Conservation (phyloP, 2,329 filamentous ascomycete genomes). For the Beauveria medogensis region DNA sequence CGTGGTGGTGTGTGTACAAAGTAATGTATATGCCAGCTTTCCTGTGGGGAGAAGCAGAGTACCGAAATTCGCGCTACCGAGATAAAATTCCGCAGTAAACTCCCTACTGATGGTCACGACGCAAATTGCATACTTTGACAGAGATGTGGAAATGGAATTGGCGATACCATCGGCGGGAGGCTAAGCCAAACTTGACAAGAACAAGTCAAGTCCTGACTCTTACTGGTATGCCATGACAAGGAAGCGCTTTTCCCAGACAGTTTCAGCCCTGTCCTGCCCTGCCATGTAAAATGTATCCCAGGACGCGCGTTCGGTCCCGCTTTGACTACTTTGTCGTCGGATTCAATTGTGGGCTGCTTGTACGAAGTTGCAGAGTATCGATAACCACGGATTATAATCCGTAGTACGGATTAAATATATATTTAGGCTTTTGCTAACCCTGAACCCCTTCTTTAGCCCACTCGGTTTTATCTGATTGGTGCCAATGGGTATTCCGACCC, state of each 20-base stretch:
- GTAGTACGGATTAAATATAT: too few species aligned
- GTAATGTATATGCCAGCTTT: too few species aligned
- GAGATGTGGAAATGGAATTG: too few species aligned
- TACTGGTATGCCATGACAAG: not conserved
- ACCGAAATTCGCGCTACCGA: too few species aligned
- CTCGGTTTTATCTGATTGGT: not conserved
- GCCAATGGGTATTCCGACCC: too few species aligned
- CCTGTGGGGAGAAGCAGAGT: too few species aligned
- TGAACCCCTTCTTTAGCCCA: not conserved
- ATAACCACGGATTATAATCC: too few species aligned
- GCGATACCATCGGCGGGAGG: not conserved
- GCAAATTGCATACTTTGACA: too few species aligned
- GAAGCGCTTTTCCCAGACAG: not conserved
- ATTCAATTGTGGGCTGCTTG: not conserved
- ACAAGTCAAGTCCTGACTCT: not conserved
- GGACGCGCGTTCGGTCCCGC: conserved; percentile 1
- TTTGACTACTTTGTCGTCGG: not conserved
- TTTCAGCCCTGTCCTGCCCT: not conserved
- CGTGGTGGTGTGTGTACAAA: too few species aligned
- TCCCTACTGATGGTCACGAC: too few species aligned
- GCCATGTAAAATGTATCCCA: not conserved
- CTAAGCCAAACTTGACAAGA: too few species aligned
- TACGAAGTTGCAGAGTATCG: not conserved
- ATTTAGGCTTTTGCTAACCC: not conserved
- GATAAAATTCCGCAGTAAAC: too few species aligned